Evolutionary conservation across 768 basidiomycete species (phyloP).

Genomic region (Ramaria sp.): DNA sequence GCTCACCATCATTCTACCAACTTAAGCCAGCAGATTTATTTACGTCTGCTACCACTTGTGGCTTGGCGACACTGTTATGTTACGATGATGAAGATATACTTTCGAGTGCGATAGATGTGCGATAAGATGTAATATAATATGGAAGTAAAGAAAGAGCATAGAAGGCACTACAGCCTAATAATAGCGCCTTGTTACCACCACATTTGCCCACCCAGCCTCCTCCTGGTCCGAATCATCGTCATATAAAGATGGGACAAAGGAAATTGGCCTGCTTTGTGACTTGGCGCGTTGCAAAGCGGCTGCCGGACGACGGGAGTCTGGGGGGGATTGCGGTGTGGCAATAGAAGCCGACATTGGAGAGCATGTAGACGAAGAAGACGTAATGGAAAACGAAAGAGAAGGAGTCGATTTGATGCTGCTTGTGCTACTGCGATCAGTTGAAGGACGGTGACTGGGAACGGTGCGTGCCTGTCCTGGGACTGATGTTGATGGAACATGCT

Average conservation of each 20-base stretch:
- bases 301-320: neutral
- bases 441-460: neutral
- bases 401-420: slow-evolving; percentile 6
- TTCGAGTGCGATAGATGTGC: neutral
- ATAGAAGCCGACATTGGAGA: neutral
- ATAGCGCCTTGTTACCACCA: slow-evolving; percentile 4
- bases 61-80: neutral
- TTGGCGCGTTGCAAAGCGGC: neutral
- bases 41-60: neutral
- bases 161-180: neutral
- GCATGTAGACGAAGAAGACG: neutral
- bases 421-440: neutral
- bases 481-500: slow-evolving; percentile 1
- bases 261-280: slow-evolving; percentile 5
- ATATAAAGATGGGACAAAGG: slow-evolving; percentile 7
- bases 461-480: neutral
- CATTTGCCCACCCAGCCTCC: slow-evolving; percentile 8
- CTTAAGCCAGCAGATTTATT: no score
- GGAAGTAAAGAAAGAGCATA: neutral
- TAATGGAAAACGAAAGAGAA: neutral
- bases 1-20: neutral
- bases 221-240: slow-evolving; percentile 10
- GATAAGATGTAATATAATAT: neutral
- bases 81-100: neutral
- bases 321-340: neutral